phyloP scores from a whole-genome alignment of 306 rosid genomes.

The Pterocarpus santalinus region DNA sequence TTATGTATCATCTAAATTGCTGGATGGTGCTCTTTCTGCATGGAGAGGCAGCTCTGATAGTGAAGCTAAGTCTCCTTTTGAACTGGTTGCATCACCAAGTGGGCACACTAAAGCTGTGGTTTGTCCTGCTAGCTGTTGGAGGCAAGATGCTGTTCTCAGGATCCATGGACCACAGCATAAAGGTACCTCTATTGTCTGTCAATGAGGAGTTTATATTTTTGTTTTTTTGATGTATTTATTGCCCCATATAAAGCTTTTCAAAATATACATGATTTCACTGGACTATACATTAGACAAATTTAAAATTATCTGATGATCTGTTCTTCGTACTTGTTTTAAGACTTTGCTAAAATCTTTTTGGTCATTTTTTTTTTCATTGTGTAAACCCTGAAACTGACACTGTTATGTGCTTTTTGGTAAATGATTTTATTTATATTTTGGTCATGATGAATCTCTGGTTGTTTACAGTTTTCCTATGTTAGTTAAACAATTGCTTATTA shows the following conservation, averaged over 20 bases:
- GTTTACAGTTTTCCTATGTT: background rate
- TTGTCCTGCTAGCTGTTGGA: conserved; percentile 44
- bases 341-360: too few relatives aligned
- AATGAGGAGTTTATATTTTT: background rate
- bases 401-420: background rate
- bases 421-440: background rate
- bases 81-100: conserved; percentile 23
- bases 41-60: conserved; percentile 40
- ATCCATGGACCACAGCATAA: conserved; percentile 49
- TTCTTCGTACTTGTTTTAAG: too few relatives aligned
- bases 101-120: conserved; percentile 42
- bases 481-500: background rate
- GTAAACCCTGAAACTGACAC: too few relatives aligned
- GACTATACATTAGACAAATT: too few relatives aligned
- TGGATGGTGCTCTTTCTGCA: conserved; percentile 48
- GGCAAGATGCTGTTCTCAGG: conserved; percentile 45
- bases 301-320: too few relatives aligned
- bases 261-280: background rate
- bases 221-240: too few relatives aligned
- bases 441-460: background rate
- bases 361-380: too few relatives aligned
- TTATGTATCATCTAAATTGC: background rate
- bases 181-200: conserved; percentile 13
- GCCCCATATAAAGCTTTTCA: background rate
- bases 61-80: conserved; percentile 28